Evolutionary conservation across 305 asterid genomes (phyloP), one percentile per base, ranked within the genome.

Genomic region (Solanum hybrid): DNA sequence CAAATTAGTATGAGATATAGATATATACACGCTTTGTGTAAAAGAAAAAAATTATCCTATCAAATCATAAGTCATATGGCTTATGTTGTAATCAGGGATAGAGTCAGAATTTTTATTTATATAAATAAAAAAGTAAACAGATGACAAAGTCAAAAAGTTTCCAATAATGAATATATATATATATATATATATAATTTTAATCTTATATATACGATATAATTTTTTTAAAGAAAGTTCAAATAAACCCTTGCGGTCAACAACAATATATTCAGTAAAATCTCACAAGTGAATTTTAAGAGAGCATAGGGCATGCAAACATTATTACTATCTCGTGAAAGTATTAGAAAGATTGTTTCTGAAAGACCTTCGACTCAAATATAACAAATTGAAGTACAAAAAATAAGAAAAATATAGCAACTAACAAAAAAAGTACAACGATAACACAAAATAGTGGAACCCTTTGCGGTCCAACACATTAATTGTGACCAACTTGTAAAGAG

Each of bases 291-390:
- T 9, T n/a, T 4, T 4, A 0, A n/a, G 3, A 64, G 2, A 10
- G 5, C 9, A 64, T 1, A 20, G 5, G 7, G 2, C 2, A 20
- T 22, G 6, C 3, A 17, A 1, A 56, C 1, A 3, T 56, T 56
- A 56, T 7, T 2, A 56, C 9, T 56, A 56, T 3, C 6, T 64
- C 1, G 1, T 20, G 1, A 4, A 22, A 1, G 0, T n/a, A n/a
- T 46, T 46, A 46, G 5, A n/a, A 0, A 66, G 0, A 9, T 2
- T 10, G 1, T n/a, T 66, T 46, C 1, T 2, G 0, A n/a, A n/a
- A n/a, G 11, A 9, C 2, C 29, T 4, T 9, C 14, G 0, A 9
- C 0, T 66, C 7, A n/a, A 0, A 9, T 66, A 66, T 66, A n/a
- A 0, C 6, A 64, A 64, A 64, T n/a, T 9, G 13, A 64, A 64